Evolutionary conservation across 495 filamentous ascomycete species (phyloP).

Genomic region (Trichoderma reesei): DNA sequence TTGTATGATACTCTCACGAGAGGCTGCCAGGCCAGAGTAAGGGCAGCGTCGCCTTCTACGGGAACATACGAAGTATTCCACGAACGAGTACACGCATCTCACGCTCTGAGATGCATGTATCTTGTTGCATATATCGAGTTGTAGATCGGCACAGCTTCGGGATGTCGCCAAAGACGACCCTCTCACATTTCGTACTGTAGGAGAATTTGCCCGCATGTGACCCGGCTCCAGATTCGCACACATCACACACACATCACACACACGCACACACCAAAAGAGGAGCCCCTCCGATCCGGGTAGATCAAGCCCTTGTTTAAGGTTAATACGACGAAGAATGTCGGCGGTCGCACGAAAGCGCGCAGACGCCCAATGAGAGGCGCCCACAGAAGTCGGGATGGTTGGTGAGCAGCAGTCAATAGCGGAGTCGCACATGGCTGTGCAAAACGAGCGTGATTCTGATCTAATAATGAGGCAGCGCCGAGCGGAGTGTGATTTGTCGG

Average conservation of each 20-base stretch:
- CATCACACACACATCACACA: not conserved
- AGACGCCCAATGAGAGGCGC: not conserved
- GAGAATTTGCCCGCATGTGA: not conserved
- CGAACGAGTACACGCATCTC: too few species aligned
- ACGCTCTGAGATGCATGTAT: too few species aligned
- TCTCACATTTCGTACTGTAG: too few species aligned
- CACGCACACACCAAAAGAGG: not conserved
- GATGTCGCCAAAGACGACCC: not conserved
- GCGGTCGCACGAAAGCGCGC: not conserved
- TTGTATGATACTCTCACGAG: not conserved
- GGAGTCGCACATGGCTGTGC: slow-evolving; percentile 6
- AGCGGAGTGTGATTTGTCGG: not conserved
- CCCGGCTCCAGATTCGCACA: not conserved
- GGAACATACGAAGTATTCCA: too few species aligned
- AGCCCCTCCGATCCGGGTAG: not conserved
- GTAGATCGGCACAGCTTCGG: too few species aligned
- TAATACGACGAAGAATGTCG: not conserved
- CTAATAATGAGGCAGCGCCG: too few species aligned
- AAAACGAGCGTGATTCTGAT: not conserved
- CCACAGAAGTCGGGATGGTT: not conserved
- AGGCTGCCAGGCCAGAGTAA: too few species aligned
- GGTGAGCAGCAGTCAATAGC: not conserved
- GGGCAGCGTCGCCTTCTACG: too few species aligned
- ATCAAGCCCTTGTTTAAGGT: slow-evolving; percentile 5
- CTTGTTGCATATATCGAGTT: too few species aligned